phyloP scores from a whole-genome alignment of 2,329 filamentous ascomycete genomes.

The Davidsoniella australis region DNA sequence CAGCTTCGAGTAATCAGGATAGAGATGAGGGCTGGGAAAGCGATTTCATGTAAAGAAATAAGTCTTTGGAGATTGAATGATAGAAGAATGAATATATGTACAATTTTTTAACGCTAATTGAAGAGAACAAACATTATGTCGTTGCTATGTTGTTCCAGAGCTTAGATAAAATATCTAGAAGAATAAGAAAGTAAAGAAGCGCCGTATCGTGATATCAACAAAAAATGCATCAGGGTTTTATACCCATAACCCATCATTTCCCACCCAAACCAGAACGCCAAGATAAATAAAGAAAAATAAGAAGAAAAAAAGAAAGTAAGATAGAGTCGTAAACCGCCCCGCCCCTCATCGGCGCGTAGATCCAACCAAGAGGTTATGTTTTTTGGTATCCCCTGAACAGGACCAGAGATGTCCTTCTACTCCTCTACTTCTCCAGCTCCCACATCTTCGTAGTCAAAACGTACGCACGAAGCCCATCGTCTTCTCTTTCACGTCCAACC shows the following conservation, averaged over 20 bases:
- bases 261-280: too few relatives aligned
- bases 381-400: background rate
- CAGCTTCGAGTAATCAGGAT: slow-evolving; percentile 68
- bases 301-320: background rate
- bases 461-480: slow-evolving; percentile 5
- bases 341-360: too few relatives aligned
- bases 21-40: slow-evolving; percentile 62
- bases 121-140: background rate
- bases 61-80: background rate
- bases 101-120: background rate
- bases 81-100: background rate
- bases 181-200: background rate
- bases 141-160: background rate
- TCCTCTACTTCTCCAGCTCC: background rate
- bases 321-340: too few relatives aligned
- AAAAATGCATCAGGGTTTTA: background rate
- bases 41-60: slow-evolving; percentile 62
- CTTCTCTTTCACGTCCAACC: slow-evolving; percentile 3
- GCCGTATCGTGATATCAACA: background rate
- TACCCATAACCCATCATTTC: background rate
- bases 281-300: background rate
- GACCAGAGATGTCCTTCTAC: background rate
- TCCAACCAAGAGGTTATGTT: too few relatives aligned
- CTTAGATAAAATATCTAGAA: background rate
- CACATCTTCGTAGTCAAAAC: slow-evolving; percentile 3